Evolutionary conservation across 108 stramenopile genomes (phyloP), one percentile per base, ranked within the genome.

Genomic region (Schizochytrium sp.): DNA sequence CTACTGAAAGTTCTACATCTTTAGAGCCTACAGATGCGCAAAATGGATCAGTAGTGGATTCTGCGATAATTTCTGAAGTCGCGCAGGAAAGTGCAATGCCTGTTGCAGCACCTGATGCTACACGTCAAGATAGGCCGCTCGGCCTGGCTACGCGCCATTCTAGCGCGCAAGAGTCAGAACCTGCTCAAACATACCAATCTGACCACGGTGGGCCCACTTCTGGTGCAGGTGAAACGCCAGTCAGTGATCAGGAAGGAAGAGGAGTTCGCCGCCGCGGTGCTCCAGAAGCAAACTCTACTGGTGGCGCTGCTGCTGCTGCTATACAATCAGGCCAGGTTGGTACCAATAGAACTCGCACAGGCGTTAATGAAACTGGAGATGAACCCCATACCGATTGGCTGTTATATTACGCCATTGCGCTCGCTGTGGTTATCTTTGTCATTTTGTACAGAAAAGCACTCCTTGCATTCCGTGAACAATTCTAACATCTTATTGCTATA

Each of bases 361-460:
- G 8, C 10, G 64, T 69, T 8, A 7, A 13, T 44, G 64, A 69
- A 69, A 2, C 8, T 3, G 64, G 44, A 5, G 64, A 69, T 5
- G 64, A 69, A 44, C 12, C 3, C 19, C 47, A 55, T 53, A 83
- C 76, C 0, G 76, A 83, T 53, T 83, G 76, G 76, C 76, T 83
- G 5, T 53, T 83, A 12, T 83, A 83, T 53, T 83, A 83, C 76
- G 76, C 76, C 50, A 83, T 83, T 28, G 53, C 53, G 10, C 76
- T 83, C 1, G 76, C 76, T 5, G 5, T 83, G 50, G 55, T 83
- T 40, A 83, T 83, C 28, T 83, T 83, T 53, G 76, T 13, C 47
- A 83, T 83, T 28, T 40, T 83, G 28, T 83, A 83, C 40, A 47
- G 76, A n/a, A 83, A 83, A 53, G 76, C 76, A n/a, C 53, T 83